Percentiles rank a stretch among this genome's conserved stretches.
phyloP scores from a whole-genome alignment of 805 yeast species.

The Ogataea sp. region DNA sequence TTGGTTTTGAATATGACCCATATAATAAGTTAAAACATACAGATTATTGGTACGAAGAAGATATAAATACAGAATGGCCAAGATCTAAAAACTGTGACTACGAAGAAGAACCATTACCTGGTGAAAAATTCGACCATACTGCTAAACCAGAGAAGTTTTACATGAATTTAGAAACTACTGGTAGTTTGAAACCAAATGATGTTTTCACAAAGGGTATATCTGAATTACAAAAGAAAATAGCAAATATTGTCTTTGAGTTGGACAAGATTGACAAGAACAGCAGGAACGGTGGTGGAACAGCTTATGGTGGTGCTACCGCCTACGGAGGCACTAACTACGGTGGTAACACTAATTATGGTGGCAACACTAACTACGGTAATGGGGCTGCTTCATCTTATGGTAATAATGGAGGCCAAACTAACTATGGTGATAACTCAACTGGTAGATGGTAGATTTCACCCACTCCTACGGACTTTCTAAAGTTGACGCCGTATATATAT shows the following conservation, averaged over 20 bases:
- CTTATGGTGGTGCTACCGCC: constrained; percentile 25
- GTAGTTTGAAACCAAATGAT: constrained; percentile 80
- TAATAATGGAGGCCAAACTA: constrained; percentile 14
- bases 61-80: constrained; percentile 91
- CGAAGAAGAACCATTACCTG: constrained; percentile 92
- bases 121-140: constrained; percentile 74
- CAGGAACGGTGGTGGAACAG: constrained; percentile 28
- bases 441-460: constrained; percentile 28
- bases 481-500: not conserved
- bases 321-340: constrained; percentile 15
- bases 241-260: constrained; percentile 72
- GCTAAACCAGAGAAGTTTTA: constrained; percentile 81
- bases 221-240: constrained; percentile 83
- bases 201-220: constrained; percentile 80
- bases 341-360: constrained; percentile 21
- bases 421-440: constrained; percentile 15
- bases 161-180: constrained; percentile 88
- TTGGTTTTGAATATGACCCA: constrained; percentile 98
- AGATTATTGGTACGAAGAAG: constrained; percentile 92
- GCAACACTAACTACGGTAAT: constrained; percentile 19
- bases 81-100: constrained; percentile 78
- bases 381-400: constrained; percentile 8
- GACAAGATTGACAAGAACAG: constrained; percentile 30
- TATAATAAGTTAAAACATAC: constrained; percentile 97
- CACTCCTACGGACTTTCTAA: too few species aligned